Conservation (phyloP, 108 stramenopile species). For the Cyclostephanos tholiformis region DNA sequence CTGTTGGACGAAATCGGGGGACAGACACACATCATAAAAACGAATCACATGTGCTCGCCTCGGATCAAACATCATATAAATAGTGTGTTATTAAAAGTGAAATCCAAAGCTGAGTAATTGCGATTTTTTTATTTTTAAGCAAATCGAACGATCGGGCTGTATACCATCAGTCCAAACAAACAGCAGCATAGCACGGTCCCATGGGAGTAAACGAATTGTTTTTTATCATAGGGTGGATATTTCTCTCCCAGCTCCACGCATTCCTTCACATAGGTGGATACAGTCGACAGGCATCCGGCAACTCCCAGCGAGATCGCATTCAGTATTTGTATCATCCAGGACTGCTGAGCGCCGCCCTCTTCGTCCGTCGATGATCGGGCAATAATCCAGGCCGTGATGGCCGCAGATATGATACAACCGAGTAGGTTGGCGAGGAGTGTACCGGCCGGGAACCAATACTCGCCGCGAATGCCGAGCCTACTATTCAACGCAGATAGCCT, state of each 20-base stretch:
- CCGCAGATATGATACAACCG: conserved; percentile 52
- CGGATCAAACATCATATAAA: too few species aligned
- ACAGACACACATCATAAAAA: too few species aligned
- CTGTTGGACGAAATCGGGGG: too few species aligned
- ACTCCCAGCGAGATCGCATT: conserved; percentile 52
- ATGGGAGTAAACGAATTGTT: conserved; percentile 57
- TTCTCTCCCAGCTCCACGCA: conserved; percentile 45
- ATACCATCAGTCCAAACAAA: conserved; percentile 53
- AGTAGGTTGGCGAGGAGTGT: conserved; percentile 67
- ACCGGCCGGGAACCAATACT: conserved; percentile 70
- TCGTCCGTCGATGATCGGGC: conserved; percentile 1
- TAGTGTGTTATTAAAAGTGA: not conserved
- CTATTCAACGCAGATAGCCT: conserved; percentile 58
- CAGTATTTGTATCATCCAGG: conserved; percentile 41
- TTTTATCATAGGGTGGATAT: conserved; percentile 41
- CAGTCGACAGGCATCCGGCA: conserved; percentile 78
- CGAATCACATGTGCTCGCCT: too few species aligned
- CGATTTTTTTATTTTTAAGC: not conserved
- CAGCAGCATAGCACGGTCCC: conserved; percentile 51
- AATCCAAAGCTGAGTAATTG: not conserved
- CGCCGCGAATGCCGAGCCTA: conserved; percentile 7
- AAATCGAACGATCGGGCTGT: conserved; percentile 56
- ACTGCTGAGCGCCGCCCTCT: conserved; percentile 10
- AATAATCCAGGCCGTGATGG: conserved; percentile 27
- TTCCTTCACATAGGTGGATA: conserved; percentile 78